Percentiles rank a stretch among this genome's conserved stretches.
Evolutionary conservation across 306 rosid genomes (phyloP).

Genomic region (Castanopsis chinensis): DNA sequence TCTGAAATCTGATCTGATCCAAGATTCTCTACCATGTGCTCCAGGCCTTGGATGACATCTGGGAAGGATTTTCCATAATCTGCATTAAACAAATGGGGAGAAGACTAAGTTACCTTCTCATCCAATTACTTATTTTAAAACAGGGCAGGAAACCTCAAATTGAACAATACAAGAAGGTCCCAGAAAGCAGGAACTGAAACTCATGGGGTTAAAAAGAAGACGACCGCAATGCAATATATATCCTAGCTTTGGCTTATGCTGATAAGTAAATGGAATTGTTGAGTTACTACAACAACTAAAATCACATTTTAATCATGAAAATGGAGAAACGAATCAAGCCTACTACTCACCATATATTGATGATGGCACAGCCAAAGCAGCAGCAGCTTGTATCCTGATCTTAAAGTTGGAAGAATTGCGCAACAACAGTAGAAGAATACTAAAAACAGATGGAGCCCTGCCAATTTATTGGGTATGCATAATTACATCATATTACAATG

Average conservation of each 20-base stretch:
- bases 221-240: no score
- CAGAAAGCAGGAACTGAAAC: not conserved
- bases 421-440: conserved; percentile 76
- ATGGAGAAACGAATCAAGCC: conserved; percentile 7
- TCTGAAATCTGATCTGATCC: conserved; percentile 59
- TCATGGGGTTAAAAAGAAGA: no score
- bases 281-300: conserved; percentile 1
- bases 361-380: conserved; percentile 85
- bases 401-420: conserved; percentile 85
- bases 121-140: not conserved
- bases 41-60: conserved; percentile 71
- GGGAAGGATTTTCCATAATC: conserved; percentile 86
- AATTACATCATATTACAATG: not conserved
- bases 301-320: not conserved
- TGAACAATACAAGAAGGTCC: not conserved
- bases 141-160: not conserved
- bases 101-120: conserved; percentile 13
- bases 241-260: not conserved
- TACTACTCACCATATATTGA: conserved; percentile 56
- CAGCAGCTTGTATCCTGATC: conserved; percentile 97
- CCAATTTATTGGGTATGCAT: conserved; percentile 7
- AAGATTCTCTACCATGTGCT: conserved; percentile 65
- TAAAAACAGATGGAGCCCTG: conserved; percentile 83
- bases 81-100: conserved; percentile 37
- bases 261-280: not conserved